Evolutionary conservation across 441 rosid species (phyloP).

Genomic region (Biscutella auriculata): DNA sequence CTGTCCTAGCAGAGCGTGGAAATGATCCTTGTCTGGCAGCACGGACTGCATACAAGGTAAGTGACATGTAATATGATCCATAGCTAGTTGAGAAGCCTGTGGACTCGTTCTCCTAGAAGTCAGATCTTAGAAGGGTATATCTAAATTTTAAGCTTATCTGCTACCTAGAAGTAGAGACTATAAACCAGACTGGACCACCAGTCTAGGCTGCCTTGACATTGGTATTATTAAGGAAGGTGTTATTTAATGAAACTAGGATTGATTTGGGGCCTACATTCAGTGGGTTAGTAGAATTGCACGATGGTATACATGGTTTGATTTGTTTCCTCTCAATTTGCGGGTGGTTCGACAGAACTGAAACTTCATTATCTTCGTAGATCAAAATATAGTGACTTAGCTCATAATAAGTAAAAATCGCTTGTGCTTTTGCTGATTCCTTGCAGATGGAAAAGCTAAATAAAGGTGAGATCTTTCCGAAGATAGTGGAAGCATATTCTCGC

Average conservation of each 20-base stretch:
- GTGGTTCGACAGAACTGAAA: not conserved
- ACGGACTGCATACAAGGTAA: constrained; percentile 65
- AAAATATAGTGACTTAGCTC: not conserved
- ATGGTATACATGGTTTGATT: not conserved
- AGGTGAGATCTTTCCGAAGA: constrained; percentile 54
- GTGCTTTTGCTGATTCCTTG: constrained; percentile 7
- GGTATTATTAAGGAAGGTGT: not conserved
- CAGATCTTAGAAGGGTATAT: not conserved
- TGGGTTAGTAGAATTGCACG: not conserved
- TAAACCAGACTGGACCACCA: not conserved
- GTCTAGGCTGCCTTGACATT: not conserved
- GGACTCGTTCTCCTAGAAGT: not conserved
- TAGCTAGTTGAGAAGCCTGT: not conserved
- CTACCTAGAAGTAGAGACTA: not conserved
- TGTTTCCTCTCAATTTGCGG: not conserved
- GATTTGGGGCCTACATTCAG: not conserved
- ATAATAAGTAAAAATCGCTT: not conserved
- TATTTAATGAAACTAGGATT: too few species aligned
- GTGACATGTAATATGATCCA: constrained; percentile 10
- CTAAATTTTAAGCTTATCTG: not conserved
- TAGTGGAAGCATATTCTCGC: constrained; percentile 91
- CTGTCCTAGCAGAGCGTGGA: constrained; percentile 78
- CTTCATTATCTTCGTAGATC: not conserved
- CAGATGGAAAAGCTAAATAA: constrained; percentile 71
- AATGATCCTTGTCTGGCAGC: constrained; percentile 80